Percentiles rank a stretch among this genome's conserved stretches.
phyloP scores from a whole-genome alignment of 306 rosid species.

The Gleditsia sinensis region DNA sequence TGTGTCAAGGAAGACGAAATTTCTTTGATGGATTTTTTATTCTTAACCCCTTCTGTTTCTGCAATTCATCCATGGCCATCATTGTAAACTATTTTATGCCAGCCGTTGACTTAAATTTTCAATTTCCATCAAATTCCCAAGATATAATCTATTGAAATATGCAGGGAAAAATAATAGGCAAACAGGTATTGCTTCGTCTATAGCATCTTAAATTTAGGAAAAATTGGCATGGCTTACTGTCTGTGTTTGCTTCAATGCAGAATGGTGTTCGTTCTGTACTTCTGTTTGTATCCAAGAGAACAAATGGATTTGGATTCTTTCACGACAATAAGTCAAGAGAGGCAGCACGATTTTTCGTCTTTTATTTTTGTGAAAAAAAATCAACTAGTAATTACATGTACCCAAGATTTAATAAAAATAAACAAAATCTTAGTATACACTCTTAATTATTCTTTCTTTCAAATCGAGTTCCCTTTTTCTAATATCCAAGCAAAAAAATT shows the following conservation, averaged over 20 bases:
- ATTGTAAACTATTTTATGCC: slow-evolving; percentile 37
- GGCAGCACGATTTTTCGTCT: too few species aligned
- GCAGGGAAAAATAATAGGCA: slow-evolving; percentile 19
- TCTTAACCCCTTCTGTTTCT: slow-evolving; percentile 22
- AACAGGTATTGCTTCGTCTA: not conserved
- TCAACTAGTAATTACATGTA: too few species aligned
- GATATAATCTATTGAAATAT: slow-evolving; percentile 16
- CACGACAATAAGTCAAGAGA: too few species aligned
- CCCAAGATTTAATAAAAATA: not conserved
- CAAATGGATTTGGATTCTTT: too few species aligned
- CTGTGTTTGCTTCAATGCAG: not conserved
- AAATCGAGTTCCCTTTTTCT: not conserved
- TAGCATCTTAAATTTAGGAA: not conserved
- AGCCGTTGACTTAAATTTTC: slow-evolving; percentile 36
- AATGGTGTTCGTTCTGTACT: not conserved
- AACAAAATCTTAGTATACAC: not conserved
- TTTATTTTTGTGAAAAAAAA: too few species aligned
- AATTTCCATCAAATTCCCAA: slow-evolving; percentile 19
- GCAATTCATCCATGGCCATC: slow-evolving; percentile 47
- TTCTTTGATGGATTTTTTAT: slow-evolving; percentile 30
- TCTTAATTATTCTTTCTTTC: not conserved
- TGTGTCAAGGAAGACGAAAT: slow-evolving; percentile 32
- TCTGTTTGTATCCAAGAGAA: too few species aligned
- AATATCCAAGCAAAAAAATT: too few species aligned
- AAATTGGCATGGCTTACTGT: not conserved